Evolutionary conservation across 441 rosid genomes (phyloP), one percentile per base, ranked within the genome.

Genomic region (Adansonia grandidieri): DNA sequence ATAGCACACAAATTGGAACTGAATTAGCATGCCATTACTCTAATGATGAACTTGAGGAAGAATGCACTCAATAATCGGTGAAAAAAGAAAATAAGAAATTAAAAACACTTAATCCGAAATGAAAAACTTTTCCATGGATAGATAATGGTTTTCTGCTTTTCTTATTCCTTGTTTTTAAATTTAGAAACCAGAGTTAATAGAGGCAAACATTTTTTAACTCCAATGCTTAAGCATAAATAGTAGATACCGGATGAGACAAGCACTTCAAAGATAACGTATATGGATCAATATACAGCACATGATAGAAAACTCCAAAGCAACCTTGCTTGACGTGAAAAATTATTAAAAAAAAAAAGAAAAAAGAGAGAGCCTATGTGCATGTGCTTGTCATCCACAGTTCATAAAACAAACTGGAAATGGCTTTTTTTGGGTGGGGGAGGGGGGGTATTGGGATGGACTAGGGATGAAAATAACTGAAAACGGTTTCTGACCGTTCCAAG

Each of bases 1-100:
- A 60, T 61, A 65, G 56, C 28, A 50, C 56, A 45, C 19, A 70
- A n/a, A 44, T 64, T 71, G 71, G 20, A 82, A 78, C 4, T 47
- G 44, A 73, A 65, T 54, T 77, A 78, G 40, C 37, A 67, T n/a
- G 42, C 45, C 13, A 14, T 50, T 15, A 45, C 45, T 37, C 58
- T 24, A 61, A 67, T 6, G 11, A 67, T 40, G 62, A 19, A 10
- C 45, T 42, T 53, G 76, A 72, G 4, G 22, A 13, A 42, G 42
- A 8, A 66, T 37, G 56, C 53, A 37, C 19, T 58, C 32, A 37
- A 73, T 44, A 13, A 73, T 45, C 0, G 15, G 24, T 11, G 28
- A 28, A 42, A 75, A 74, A 5, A 0, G 6, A 50, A 48, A 57
- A 57, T 57, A 57, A 15, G 32, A 57, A 22, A 47, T 3, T 11